A percentile compares a stretch with the other conserved stretches of the same genome.
Conservation (phyloP, 1,284 basidiomycete species). For the Moesziomyces globuligerus region DNA sequence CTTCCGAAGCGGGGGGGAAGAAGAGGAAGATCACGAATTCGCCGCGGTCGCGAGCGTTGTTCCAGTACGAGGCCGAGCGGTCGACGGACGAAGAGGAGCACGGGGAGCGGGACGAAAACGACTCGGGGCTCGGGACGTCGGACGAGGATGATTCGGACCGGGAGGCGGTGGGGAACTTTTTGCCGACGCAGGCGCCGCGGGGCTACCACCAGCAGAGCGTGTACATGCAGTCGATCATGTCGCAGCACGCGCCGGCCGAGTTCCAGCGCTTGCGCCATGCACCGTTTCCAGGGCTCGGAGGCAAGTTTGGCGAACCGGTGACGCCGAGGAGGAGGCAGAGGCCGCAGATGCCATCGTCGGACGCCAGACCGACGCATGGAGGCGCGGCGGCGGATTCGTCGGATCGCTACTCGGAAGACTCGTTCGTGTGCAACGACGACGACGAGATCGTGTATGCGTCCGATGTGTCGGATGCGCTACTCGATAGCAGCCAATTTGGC, state of each 20-base stretch:
- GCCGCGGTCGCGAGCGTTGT: constrained; percentile 69
- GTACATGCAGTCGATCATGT: constrained; percentile 62
- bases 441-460: constrained; percentile 49
- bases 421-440: constrained; percentile 60
- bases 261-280: constrained; percentile 27
- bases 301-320: constrained; percentile 32
- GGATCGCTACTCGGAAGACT: constrained; percentile 59
- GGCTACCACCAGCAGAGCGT: constrained; percentile 70
- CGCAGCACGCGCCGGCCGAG: constrained; percentile 48
- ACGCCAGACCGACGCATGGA: constrained; percentile 11
- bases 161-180: constrained; percentile 73
- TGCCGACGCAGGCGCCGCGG: constrained; percentile 77
- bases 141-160: constrained; percentile 75
- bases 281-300: constrained; percentile 52
- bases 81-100: constrained; percentile 80
- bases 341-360: constrained; percentile 31
- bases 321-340: constrained; percentile 17
- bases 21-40: constrained; percentile 60
- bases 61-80: constrained; percentile 77
- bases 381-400: constrained; percentile 17
- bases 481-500: constrained; percentile 34
- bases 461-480: constrained; percentile 18
- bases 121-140: constrained; percentile 69
- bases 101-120: constrained; percentile 69
- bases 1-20: constrained; percentile 7